A percentile compares a stretch with the other conserved stretches of the same genome.
Conservation (phyloP, 164 flowering plant genomes). For the Vitis labrusca region DNA sequence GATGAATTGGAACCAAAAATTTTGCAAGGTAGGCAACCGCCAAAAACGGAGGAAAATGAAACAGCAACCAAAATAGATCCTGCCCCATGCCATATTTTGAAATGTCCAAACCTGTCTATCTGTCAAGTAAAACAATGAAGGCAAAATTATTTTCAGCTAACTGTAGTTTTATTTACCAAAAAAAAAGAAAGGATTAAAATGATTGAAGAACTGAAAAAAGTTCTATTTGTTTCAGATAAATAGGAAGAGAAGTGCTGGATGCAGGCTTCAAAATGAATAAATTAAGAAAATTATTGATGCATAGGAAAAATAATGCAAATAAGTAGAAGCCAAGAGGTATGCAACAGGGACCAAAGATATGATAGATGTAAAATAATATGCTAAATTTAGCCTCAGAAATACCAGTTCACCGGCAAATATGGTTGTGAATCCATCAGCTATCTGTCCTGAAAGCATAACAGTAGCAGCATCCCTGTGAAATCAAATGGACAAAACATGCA, state of each 20-base stretch:
- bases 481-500: constrained; percentile 1
- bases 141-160: constrained; percentile 11
- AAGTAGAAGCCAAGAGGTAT: neutral
- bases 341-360: neutral
- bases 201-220: neutral
- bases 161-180: neutral
- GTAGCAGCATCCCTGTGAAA: constrained; percentile 68
- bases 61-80: constrained; percentile 85
- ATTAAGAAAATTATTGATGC: neutral
- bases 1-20: constrained; percentile 53
- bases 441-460: constrained; percentile 91
- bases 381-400: constrained; percentile 4
- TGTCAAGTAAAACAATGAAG: constrained; percentile 24
- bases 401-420: constrained; percentile 93
- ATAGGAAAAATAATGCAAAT: neutral
- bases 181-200: neutral
- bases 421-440: constrained; percentile 84
- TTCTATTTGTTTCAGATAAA: neutral
- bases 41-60: constrained; percentile 95
- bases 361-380: neutral
- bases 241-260: neutral
- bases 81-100: constrained; percentile 92
- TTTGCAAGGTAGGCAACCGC: constrained; percentile 84
- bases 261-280: neutral
- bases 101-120: constrained; percentile 97